phyloP scores from a whole-genome alignment of 805 yeast genomes.

The Candida takata region DNA sequence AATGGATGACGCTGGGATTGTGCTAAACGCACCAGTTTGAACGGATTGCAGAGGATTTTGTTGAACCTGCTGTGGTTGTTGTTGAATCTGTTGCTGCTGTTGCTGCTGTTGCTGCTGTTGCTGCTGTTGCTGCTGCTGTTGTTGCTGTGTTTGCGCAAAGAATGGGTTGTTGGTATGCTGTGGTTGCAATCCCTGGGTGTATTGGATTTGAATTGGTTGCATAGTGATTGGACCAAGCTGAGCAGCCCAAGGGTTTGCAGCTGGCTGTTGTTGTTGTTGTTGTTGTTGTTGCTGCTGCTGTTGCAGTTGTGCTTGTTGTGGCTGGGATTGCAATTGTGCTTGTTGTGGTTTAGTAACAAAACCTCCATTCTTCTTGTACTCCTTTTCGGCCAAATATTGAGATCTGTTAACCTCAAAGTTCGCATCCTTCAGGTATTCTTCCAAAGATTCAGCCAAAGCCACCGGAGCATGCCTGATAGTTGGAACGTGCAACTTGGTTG shows the following conservation, averaged over 20 bases:
- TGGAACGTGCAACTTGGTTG: slow-evolving; percentile 88
- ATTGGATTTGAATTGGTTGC: slow-evolving; percentile 14
- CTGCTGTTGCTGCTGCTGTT: slow-evolving; percentile 11
- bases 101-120: slow-evolving; percentile 16
- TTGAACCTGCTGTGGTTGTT: slow-evolving; percentile 19
- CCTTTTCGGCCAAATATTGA: slow-evolving; percentile 68
- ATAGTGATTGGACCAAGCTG: slow-evolving; percentile 10
- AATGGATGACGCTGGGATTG: slow-evolving; percentile 12
- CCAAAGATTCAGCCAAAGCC: slow-evolving; percentile 76
- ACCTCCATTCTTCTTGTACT: slow-evolving; percentile 25
- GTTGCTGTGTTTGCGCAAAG: slow-evolving; percentile 13
- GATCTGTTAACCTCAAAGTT: slow-evolving; percentile 73
- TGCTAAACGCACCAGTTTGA: slow-evolving; percentile 17
- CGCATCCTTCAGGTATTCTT: slow-evolving; percentile 83
- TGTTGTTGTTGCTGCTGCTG: slow-evolving; percentile 2
- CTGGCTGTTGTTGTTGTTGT: slow-evolving; percentile 3
- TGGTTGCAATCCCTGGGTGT: slow-evolving; percentile 11
- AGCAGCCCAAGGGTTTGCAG: slow-evolving; percentile 14
- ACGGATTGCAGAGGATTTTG: slow-evolving; percentile 13
- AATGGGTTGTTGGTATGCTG: slow-evolving; percentile 20
- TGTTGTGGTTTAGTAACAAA: slow-evolving; percentile 1
- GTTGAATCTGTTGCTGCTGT: slow-evolving; percentile 6
- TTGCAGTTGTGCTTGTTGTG: slow-evolving; percentile 4
- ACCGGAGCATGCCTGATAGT: slow-evolving; percentile 97
- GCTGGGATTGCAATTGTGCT: slow-evolving; percentile 16